Evolutionary conservation across 345 rosid species (phyloP).

Genomic region (Reutealis trisperma): DNA sequence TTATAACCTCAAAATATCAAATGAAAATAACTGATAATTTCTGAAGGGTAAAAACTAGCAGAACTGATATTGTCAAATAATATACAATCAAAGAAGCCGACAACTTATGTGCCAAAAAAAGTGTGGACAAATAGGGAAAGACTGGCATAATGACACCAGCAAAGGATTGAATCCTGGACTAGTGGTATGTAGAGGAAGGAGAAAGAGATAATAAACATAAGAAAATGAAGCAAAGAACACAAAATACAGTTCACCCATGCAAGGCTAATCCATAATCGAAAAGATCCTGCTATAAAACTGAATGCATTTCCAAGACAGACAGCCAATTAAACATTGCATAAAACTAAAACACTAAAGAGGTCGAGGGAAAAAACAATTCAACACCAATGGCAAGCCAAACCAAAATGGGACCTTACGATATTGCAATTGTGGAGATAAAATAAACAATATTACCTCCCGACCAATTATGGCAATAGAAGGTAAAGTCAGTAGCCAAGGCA

Average conservation of each 20-base stretch:
- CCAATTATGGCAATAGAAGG: conserved; percentile 92
- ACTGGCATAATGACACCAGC: not conserved
- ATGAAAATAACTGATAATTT: not conserved
- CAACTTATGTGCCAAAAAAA: too few relatives aligned
- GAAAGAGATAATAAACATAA: not conserved
- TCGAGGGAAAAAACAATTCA: not conserved
- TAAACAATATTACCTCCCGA: conserved; percentile 66
- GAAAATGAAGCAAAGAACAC: not conserved
- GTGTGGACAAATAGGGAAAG: too few relatives aligned
- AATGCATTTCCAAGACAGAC: not conserved
- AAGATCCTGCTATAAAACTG: not conserved
- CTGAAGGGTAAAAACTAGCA: not conserved
- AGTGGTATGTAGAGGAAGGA: not conserved
- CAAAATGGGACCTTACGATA: not conserved
- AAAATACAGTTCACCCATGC: not conserved
- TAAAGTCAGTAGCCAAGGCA: conserved; percentile 80
- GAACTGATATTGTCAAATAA: too few relatives aligned
- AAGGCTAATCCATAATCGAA: not conserved
- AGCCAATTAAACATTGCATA: not conserved
- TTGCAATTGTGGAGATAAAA: too few relatives aligned
- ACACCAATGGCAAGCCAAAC: not conserved
- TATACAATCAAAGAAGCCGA: too few relatives aligned
- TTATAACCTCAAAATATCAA: not conserved
- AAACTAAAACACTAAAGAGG: not conserved
- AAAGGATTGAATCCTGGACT: not conserved